Percentiles rank a stretch among this genome's conserved stretches.
Evolutionary conservation across 352 stramenopile genomes (phyloP).

Genomic region (Globisporangium paddicum): DNA sequence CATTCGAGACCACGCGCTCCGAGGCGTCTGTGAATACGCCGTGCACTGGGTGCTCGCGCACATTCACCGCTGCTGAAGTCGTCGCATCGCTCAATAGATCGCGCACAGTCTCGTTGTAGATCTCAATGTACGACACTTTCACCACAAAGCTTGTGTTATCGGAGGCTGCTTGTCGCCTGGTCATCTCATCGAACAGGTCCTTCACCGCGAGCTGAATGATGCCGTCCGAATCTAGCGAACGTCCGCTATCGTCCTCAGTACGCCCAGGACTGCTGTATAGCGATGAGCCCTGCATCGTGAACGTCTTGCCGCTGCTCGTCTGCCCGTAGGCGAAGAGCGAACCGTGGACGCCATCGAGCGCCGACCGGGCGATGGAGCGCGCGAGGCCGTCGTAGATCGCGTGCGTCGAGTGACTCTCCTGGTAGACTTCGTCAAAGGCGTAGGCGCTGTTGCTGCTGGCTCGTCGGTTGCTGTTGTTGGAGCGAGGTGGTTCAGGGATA

Average conservation of each 20-base stretch:
- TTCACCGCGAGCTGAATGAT: slow-evolving; percentile 3
- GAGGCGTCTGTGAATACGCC: slow-evolving; percentile 50
- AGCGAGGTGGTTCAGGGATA: background rate
- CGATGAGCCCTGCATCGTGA: slow-evolving; percentile 39
- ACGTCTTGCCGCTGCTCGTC: slow-evolving; percentile 40
- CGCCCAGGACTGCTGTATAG: background rate
- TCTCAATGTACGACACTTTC: slow-evolving; percentile 23
- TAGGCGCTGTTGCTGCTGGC: slow-evolving; percentile 14
- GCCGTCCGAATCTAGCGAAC: background rate
- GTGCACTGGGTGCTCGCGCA: slow-evolving; percentile 42
- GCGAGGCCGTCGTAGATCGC: slow-evolving; percentile 14
- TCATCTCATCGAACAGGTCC: slow-evolving; percentile 7
- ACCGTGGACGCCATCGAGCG: slow-evolving; percentile 19
- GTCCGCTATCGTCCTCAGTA: background rate
- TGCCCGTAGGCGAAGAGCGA: slow-evolving; percentile 44
- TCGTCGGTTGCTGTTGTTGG: background rate
- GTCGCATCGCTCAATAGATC: background rate
- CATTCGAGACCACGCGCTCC: slow-evolving; percentile 35
- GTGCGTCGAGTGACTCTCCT: slow-evolving; percentile 32
- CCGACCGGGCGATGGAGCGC: slow-evolving; percentile 4
- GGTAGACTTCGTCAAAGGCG: slow-evolving; percentile 52
- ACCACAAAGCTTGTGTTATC: background rate
- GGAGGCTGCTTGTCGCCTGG: background rate
- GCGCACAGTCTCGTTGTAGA: slow-evolving; percentile 95
- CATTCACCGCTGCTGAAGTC: slow-evolving; percentile 16